These are phyloP conservation scores for Xerocomus minutiporus DNA, from an alignment of 1,284 basidiomycete species.

Conservation along the genomic window DNA sequence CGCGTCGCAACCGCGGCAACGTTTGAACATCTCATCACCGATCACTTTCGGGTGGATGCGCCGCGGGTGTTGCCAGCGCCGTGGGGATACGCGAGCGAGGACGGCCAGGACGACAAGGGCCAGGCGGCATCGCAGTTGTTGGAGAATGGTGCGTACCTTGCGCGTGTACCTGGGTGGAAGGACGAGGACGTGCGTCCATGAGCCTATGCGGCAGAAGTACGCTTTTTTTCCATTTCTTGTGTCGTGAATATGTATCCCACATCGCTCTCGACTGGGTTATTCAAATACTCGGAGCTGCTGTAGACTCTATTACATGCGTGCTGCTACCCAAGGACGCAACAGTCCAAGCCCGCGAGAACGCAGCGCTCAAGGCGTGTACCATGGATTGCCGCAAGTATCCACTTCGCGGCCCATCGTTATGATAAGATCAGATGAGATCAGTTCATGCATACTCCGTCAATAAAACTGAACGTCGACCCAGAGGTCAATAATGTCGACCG, in stretches of 20 bases:
- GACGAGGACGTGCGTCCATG: not conserved
- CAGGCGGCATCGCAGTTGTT: not conserved
- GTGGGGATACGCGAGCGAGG: slow-evolving; percentile 13
- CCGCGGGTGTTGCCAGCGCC: slow-evolving; percentile 16
- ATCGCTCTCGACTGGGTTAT: not conserved
- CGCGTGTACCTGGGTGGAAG: not conserved
- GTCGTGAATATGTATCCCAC: not conserved
- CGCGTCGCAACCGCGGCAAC: slow-evolving; percentile 21
- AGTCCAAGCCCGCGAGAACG: not conserved
- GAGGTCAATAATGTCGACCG: not conserved
- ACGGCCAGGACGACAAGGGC: not conserved
- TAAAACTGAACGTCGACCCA: slow-evolving; percentile 16
- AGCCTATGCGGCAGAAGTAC: not conserved
- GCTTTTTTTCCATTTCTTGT: not conserved
- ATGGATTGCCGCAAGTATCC: not conserved
- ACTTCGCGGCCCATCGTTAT: not conserved
- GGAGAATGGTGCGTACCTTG: not conserved
- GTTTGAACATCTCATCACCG: slow-evolving; percentile 24
- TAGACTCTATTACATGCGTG: not conserved
- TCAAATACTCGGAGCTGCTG: not conserved
- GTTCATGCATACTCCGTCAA: slow-evolving; percentile 10
- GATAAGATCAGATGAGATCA: not conserved
- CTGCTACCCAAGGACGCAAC: not conserved
- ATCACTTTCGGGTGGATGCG: slow-evolving; percentile 19
- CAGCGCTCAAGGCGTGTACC: not conserved